A percentile compares a stretch with the other conserved stretches of the same genome.
Conservation (phyloP, 2,329 filamentous ascomycete species). For the Colletotrichum aenigma region DNA sequence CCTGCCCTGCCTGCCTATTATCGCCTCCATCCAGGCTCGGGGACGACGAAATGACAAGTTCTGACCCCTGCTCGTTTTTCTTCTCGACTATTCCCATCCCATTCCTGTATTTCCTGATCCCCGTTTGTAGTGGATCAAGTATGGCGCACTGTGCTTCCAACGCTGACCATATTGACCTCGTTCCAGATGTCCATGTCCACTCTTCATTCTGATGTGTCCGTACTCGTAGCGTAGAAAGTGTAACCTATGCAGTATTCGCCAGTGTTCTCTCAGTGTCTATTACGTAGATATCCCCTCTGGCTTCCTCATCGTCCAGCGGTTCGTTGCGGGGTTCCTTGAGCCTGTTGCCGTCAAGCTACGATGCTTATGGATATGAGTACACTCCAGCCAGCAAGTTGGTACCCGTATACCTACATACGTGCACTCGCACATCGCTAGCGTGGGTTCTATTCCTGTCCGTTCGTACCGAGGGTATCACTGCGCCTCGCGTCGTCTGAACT, state of each 20-base stretch:
- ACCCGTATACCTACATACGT: background rate
- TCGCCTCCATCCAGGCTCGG: background rate
- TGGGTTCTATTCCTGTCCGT: background rate
- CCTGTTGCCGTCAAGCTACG: background rate
- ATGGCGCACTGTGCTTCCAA: background rate
- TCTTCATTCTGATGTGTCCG: background rate
- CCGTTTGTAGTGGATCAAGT: background rate
- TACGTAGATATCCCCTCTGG: background rate
- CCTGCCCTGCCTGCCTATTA: background rate
- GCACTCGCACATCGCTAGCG: background rate
- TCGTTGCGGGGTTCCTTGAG: background rate
- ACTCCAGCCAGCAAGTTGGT: background rate
- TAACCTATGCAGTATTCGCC: background rate
- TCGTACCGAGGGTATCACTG: background rate
- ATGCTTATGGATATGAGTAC: background rate
- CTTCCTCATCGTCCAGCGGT: background rate
- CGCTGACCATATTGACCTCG: background rate
- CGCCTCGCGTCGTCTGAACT: background rate
- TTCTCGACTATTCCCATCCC: conserved; percentile 9
- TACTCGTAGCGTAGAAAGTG: background rate
- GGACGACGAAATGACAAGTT: conserved; percentile 2
- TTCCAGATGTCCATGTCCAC: background rate
- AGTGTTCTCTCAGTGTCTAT: background rate
- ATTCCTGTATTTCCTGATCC: background rate
- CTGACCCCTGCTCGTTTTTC: background rate